Base-by-base conservation (phyloP, 1,139 yeast genomes). In the Yamadazyma atmosphaerica region DNA sequence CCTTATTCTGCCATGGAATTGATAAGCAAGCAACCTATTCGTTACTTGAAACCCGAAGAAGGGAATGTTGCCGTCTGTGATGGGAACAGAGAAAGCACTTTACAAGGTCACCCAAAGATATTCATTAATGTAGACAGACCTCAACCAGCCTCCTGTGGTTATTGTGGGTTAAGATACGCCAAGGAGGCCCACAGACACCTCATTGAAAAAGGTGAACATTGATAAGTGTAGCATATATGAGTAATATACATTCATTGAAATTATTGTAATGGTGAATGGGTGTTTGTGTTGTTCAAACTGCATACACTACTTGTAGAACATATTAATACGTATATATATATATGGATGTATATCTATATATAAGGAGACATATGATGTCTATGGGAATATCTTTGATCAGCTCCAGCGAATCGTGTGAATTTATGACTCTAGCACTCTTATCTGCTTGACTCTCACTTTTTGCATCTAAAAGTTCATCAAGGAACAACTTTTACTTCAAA, bases 1-100 rank as follows among this genome's bases (percentile, higher is more conserved):
- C 90, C 95, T 6, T 78, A 81, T 47, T 87, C 95, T 34, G 95
- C 95, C 44, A 87, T 87, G 57, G 92, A 86, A 39, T 73, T 87
- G 60, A 85, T 87, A 55, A 83, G 86, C 32, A 65, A 83, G 55
- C 81, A 81, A 55, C 95, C 96, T 9, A 66, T 87, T 35, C 68
- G 79, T 52, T 84, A 77, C 58, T 68, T 86, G 49, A 52, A 61
- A 33, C 78, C 77, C 49, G 58, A 58, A 26, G 72, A 71, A 27
- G 74, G 71, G 14, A 74, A 77, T 53, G 61, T 80, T 41, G 96
- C 95, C 2, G 94, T 84, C 15, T 87, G 96, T 58, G 88, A 85
- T 55, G 96, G 95, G 29, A 86, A 87, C 52, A 80, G 73, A 54
- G 88, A 87, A 16, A 51, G 51, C 44, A 77, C 78, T 26, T 81